These are phyloP conservation scores for Hymenoscyphus occultus DNA, from an alignment of 2,329 filamentous ascomycete genomes.

Conservation along the genomic window DNA sequence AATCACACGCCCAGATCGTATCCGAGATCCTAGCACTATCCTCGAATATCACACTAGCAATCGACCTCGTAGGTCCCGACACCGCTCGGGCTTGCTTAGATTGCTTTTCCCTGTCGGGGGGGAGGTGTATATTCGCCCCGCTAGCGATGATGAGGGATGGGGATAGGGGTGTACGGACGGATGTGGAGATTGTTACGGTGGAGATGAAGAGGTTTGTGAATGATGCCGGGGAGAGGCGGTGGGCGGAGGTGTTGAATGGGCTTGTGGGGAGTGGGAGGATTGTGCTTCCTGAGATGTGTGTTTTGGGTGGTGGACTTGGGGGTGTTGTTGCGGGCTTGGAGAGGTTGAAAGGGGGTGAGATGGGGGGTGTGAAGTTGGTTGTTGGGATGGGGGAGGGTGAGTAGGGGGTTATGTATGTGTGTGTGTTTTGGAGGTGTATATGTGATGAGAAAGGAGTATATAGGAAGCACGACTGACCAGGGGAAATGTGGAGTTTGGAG, in stretches of 20 bases:
- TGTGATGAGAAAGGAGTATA: neutral
- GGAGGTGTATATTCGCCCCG: constrained; percentile 36
- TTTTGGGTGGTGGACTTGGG: constrained; percentile 38
- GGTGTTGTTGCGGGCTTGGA: constrained; percentile 36
- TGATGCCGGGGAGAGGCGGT: constrained; percentile 32
- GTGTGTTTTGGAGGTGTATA: neutral
- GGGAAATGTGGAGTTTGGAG: neutral
- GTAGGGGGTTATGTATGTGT: too few species aligned
- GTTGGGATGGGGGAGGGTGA: constrained; percentile 23
- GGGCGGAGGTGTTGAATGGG: constrained; percentile 36
- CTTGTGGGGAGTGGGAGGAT: constrained; percentile 34
- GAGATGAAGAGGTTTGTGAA: constrained; percentile 43
- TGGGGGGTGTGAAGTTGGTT: constrained; percentile 38
- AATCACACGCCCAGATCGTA: constrained; percentile 36
- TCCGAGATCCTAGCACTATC: constrained; percentile 34
- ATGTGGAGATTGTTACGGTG: constrained; percentile 37
- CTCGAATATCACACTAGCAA: constrained; percentile 36
- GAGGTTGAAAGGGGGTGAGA: constrained; percentile 37
- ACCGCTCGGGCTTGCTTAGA: constrained; percentile 36
- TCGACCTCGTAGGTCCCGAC: constrained; percentile 40
- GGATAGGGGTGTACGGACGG: constrained; percentile 30
- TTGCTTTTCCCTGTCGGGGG: constrained; percentile 29
- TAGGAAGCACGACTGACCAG: neutral
- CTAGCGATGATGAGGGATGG: constrained; percentile 39
- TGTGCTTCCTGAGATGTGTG: constrained; percentile 35